Percentiles rank a stretch among this genome's conserved stretches.
phyloP scores from a whole-genome alignment of 129 eudicot species.

The Silybum marianum region DNA sequence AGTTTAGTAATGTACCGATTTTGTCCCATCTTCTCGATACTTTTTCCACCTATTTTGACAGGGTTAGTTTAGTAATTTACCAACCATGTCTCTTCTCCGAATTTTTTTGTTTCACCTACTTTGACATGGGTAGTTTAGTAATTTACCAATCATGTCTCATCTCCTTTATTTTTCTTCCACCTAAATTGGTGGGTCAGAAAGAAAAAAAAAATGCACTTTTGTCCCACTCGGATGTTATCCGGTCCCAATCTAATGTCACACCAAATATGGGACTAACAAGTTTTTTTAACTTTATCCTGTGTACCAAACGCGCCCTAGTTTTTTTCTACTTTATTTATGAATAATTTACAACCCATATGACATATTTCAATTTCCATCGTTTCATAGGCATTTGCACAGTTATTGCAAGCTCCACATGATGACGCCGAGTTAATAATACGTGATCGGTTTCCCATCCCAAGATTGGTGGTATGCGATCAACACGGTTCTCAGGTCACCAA shows the following conservation, averaged over 20 bases:
- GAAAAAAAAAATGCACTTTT: too few relatives aligned
- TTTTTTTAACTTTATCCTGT: not conserved
- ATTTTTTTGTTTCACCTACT: too few relatives aligned
- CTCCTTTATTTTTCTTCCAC: not conserved
- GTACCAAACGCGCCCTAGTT: not conserved
- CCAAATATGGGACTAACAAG: not conserved
- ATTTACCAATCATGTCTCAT: too few relatives aligned
- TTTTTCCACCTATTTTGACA: not conserved
- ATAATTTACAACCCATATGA: not conserved
- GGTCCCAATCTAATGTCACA: not conserved
- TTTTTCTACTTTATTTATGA: not conserved
- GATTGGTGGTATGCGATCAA: conserved; percentile 97
- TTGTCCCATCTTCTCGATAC: too few relatives aligned
- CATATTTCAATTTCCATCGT: not conserved
- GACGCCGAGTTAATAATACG: conserved; percentile 83
- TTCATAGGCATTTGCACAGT: conserved; percentile 72
- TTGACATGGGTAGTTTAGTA: too few relatives aligned
- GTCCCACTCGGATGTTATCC: too few relatives aligned
- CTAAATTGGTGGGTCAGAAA: too few relatives aligned
- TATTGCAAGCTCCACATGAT: conserved; percentile 87
- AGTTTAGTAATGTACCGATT: too few relatives aligned
- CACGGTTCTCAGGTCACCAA: conserved; percentile 93
- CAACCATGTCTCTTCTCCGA: too few relatives aligned
- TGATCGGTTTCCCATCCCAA: conserved; percentile 93
- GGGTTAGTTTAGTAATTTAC: too few relatives aligned